Evolutionary conservation across 2,329 filamentous ascomycete species (phyloP), one percentile per base, ranked within the genome.

Genomic region (Epichloe uncinata): DNA sequence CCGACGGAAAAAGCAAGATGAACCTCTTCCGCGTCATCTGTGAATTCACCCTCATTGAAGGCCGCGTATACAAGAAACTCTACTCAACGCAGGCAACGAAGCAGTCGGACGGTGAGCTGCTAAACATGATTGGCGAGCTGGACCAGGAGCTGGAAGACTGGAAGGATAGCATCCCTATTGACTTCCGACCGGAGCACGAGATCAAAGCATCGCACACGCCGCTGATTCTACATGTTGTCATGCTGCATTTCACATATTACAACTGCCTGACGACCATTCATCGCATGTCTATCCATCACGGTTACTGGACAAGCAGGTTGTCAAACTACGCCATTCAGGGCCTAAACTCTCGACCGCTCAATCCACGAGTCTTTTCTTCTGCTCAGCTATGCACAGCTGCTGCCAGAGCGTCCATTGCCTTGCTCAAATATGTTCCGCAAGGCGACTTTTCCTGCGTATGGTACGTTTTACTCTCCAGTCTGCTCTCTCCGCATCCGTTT

Each of bases 241-340:
- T 95, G 64, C 72, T 98, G 51, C 93, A 98, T 65, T 94, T 98
- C 60, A 84, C 88, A 1, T 98, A 98, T 67, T 97, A 97, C 72
- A 98, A 98, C 65, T 96, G 90, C 60, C 70, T 98, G 47, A 96
- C 91, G 1, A 98, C 93, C 0, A 96, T 98, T 55, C 93, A 98
- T 65, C 87, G 93, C 47, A 98, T 97, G 93, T 95, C 88, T 41
- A 86, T 97, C 33, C 93, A 97, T 60, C 90, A 96, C 63, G 93
- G 93, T 13, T 96, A 95, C 69, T 98, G 93, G 93, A 97, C 91
- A 1, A 96, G 87, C 61, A 81, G 93, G 37, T 70, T 98, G 40
- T 95, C 90, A 37, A 91, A 97, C 60, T 97, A 89, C 61, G 93
- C 93, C 15, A 93, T 97, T 50, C 87, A 95, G 65, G 93, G 93